Evolutionary conservation across 73 alveolate genomes (phyloP), one percentile per base, ranked within the genome.

Genomic region (Paraurostyla sp.): DNA sequence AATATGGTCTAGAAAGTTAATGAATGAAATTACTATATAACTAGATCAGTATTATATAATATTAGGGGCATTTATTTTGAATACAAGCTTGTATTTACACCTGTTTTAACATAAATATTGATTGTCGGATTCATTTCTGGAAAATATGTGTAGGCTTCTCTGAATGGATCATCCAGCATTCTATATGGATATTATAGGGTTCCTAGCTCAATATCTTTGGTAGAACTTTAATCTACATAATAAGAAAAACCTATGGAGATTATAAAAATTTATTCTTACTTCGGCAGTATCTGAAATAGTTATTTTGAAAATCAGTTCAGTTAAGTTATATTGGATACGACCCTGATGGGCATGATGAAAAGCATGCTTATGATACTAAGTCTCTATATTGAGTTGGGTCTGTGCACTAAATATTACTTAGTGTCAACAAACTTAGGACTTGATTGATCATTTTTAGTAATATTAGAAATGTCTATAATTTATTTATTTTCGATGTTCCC

Each of bases 141-240:
- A 65, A 65, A 65, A 40, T 65, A 38, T 15, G 35, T 65, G 58
- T 38, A 65, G 4, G 46, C 58, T 30, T 65, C 82, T 38, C 82
- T 65, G 25, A 65, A 65, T 38, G 82, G 82, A 65, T 65, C 82
- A 65, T 65, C 82, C 2, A 65, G 58, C 82, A 65, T 65, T 30
- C 82, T 65, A 22, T 15, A 65, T 36, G 82, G 82, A 35, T 65
- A 7, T 15, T 23, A 23, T 36, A n/a, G 1, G 0, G 82, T 65
- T 33, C 82, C 82, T 0, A 65, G 36, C 46, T 65, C 82, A 16
- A 65, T 22, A 65, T 65, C 82, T 23, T 7, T 3, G 9, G 60
- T 32, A 15, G 82, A 65, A 65, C 82, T 65, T 38, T 65, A 40
- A 22, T 65, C 82, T 20, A 65, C 82, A 30, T 38, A 65, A 4